Base-by-base conservation (phyloP, 2,329 filamentous ascomycete genomes). In the Phialophora expanda region DNA sequence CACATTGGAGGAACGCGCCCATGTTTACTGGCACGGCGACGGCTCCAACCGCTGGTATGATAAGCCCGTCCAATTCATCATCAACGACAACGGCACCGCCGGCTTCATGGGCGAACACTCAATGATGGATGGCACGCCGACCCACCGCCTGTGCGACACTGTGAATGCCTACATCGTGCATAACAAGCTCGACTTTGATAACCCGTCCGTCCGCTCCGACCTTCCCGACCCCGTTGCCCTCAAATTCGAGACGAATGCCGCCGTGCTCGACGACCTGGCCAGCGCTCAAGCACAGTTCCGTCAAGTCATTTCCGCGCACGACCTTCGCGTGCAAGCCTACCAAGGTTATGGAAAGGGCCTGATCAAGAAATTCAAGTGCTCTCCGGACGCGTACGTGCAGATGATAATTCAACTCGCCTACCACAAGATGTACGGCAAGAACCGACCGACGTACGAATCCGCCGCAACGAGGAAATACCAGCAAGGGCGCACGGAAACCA, bases 81-180 rank as follows among this genome's bases (percentile, higher is more conserved):
- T 99, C 82, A 97, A 97, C 79, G 93, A 99, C 78, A 99, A 99
- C 78, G 95, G 95, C 73, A 96, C 95, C 7, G 91, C 95, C 1
- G 95, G 95, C 68, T 99, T 99, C 85, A 94, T 93, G 85, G 95
- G 95, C 75, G 95, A 99, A 82, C 95, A 99, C 85, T 96, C 91
- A 74, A 98, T 99, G 95, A 99, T 99, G 96, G 95, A 99, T 77
- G 95, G 96, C 70, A 99, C 95, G 6, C 93, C 96, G 0, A 99
- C 96, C 2, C 95, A 98, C 81, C 90, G 96, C 48, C 70, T 99
- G 17, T 99, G 97, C 79, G 95, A 99, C 84, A 95, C 93, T 76
- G 86, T 96, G 76, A 96, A 94, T 82, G 88, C 91, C 76, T 86
- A 91, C 75, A 97, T 98, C 78, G 93, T 97, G 81, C 89, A 90